Conservation (phyloP, 176 grass and related monocot species). For the Lolium rigidum region DNA sequence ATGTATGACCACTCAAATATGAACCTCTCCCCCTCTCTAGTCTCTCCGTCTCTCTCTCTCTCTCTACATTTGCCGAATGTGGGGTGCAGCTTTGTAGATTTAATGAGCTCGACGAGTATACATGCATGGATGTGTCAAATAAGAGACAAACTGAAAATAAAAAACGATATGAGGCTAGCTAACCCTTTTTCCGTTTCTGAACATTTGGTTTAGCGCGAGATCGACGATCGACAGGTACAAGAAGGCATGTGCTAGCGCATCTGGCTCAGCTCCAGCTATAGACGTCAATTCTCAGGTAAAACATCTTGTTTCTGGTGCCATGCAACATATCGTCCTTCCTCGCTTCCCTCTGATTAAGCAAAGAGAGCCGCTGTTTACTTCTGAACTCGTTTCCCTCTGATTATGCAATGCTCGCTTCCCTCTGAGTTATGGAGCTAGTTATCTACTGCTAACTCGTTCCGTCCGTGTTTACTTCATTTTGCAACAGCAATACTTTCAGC, state of each 20-base stretch:
- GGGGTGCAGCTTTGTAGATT: background rate
- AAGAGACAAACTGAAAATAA: too few relatives aligned
- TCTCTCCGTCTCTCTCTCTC: too few relatives aligned
- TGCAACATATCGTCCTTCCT: background rate
- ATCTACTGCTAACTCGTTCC: background rate
- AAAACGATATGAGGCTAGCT: background rate
- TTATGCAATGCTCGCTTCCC: background rate
- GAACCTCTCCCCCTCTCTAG: too few relatives aligned
- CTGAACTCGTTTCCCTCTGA: background rate
- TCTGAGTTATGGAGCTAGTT: background rate
- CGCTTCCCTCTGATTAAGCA: background rate
- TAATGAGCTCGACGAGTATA: background rate
- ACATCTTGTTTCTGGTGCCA: background rate
- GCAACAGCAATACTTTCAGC: slow-evolving; percentile 36
- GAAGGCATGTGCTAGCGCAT: slow-evolving; percentile 17
- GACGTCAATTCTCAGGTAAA: slow-evolving; percentile 25
- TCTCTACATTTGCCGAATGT: background rate
- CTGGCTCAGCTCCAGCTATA: slow-evolving; percentile 20
- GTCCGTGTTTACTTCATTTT: background rate
- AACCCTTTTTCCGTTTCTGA: background rate
- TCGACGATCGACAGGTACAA: slow-evolving; percentile 21
- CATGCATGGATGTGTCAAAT: too few relatives aligned
- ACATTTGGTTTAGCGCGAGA: slow-evolving; percentile 1
- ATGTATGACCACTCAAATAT: background rate
- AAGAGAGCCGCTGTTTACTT: too few relatives aligned